A percentile compares a stretch with the other conserved stretches of the same genome.
Evolutionary conservation across 1,139 yeast species (phyloP).

Genomic region (Candida buenavistaensis): DNA sequence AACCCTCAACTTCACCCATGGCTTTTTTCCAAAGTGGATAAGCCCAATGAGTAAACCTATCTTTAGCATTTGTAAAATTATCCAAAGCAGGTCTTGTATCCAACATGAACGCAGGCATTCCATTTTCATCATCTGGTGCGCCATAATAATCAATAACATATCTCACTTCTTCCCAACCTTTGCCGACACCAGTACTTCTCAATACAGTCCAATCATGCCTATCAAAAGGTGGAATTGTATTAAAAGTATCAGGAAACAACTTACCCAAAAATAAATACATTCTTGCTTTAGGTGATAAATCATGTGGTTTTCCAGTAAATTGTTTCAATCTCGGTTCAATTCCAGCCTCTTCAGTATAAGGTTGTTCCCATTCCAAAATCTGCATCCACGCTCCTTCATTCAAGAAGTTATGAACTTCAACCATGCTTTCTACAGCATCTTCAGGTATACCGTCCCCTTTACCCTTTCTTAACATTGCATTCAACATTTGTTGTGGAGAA

Average conservation of each 20-base stretch:
- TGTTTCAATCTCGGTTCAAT: constrained; percentile 74
- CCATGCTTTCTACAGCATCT: constrained; percentile 97
- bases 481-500: constrained; percentile 97
- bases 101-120: constrained; percentile 85
- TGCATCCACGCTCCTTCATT: constrained; percentile 99
- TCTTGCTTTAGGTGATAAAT: constrained; percentile 84
- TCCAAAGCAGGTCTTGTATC: constrained; percentile 97
- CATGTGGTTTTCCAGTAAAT: constrained; percentile 92
- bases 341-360: constrained; percentile 49
- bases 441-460: constrained; percentile 85
- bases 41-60: constrained; percentile 58
- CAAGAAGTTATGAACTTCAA: constrained; percentile 90
- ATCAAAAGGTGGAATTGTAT: constrained; percentile 87
- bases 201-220: constrained; percentile 98
- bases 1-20: constrained; percentile 45
- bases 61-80: constrained; percentile 57
- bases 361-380: constrained; percentile 84
- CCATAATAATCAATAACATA: constrained; percentile 93
- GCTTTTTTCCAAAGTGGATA: constrained; percentile 44
- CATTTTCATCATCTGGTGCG: constrained; percentile 90
- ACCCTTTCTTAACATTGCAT: constrained; percentile 95
- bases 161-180: constrained; percentile 59
- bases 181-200: constrained; percentile 54
- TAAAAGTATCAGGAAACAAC: constrained; percentile 71
- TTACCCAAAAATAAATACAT: constrained; percentile 66